Conservation (phyloP, 2,329 filamentous ascomycete species). For the Diaporthe sp. region DNA sequence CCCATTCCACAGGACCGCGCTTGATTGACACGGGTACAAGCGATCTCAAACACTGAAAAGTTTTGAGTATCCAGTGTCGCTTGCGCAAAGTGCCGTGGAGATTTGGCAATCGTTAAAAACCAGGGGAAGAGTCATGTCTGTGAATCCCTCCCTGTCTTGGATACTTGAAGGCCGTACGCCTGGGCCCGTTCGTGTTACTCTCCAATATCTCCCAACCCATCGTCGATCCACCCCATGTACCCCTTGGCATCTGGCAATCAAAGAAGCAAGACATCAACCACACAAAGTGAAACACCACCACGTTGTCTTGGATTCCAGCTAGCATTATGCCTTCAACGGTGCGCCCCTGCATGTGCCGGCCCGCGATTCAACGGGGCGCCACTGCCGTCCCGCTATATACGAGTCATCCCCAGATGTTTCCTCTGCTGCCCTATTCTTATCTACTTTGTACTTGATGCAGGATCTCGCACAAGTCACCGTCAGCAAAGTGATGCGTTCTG, state of each 20-base stretch:
- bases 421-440: neutral
- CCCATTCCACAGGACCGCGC: neutral
- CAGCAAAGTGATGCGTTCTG: neutral
- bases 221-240: neutral
- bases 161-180: neutral
- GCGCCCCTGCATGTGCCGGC: neutral
- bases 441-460: neutral
- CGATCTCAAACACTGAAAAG: too few species aligned
- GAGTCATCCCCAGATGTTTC: neutral
- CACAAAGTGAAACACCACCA: slow-evolving; percentile 3
- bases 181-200: neutral
- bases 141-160: neutral
- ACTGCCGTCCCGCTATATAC: neutral
- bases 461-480: neutral
- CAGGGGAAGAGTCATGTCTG: neutral
- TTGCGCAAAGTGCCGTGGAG: neutral
- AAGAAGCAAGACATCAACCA: neutral
- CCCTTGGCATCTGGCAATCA: neutral
- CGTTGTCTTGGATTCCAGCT: slow-evolving; percentile 14
- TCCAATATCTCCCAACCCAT: neutral
- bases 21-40: neutral
- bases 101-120: neutral
- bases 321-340: neutral
- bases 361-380: neutral
- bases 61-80: neutral